Conservation (phyloP, 2,329 filamentous ascomycete species). For the Calonectria hongkongensis region DNA sequence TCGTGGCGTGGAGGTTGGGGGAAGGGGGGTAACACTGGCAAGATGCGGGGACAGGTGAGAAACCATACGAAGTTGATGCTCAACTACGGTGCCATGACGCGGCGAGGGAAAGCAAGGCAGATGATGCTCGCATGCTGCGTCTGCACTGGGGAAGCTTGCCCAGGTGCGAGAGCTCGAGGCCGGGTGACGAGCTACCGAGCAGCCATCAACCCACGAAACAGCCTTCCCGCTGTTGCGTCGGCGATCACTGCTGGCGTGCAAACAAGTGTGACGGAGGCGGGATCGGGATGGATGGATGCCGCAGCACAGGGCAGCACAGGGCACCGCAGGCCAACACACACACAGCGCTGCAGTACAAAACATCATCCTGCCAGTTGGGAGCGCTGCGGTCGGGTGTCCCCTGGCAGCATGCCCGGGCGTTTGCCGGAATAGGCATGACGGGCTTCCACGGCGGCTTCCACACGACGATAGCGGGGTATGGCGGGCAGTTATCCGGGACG, state of each 20-base stretch:
- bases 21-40: constrained; percentile 40
- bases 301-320: constrained; percentile 27
- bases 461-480: constrained; percentile 55
- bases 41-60: constrained; percentile 57
- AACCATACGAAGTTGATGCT: constrained; percentile 51
- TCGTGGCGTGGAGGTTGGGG: constrained; percentile 54
- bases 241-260: constrained; percentile 26
- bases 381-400: constrained; percentile 39
- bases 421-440: constrained; percentile 52
- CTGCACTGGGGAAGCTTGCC: not conserved
- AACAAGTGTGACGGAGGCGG: constrained; percentile 34
- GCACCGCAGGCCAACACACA: constrained; percentile 4
- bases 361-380: constrained; percentile 40
- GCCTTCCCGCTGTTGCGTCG: constrained; percentile 33
- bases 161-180: not conserved
- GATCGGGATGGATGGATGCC: constrained; percentile 36
- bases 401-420: constrained; percentile 40
- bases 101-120: constrained; percentile 33
- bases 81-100: constrained; percentile 52
- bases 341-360: constrained; percentile 9
- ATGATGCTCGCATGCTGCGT: constrained; percentile 13
- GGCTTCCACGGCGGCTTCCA: constrained; percentile 55
- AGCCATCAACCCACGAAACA: constrained; percentile 23
- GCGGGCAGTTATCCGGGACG: constrained; percentile 48
- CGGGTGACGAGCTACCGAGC: constrained; percentile 1